A percentile compares a stretch with the other conserved stretches of the same genome.
phyloP scores from a whole-genome alignment of 805 yeast genomes.

The Jamesozyma gamospora region DNA sequence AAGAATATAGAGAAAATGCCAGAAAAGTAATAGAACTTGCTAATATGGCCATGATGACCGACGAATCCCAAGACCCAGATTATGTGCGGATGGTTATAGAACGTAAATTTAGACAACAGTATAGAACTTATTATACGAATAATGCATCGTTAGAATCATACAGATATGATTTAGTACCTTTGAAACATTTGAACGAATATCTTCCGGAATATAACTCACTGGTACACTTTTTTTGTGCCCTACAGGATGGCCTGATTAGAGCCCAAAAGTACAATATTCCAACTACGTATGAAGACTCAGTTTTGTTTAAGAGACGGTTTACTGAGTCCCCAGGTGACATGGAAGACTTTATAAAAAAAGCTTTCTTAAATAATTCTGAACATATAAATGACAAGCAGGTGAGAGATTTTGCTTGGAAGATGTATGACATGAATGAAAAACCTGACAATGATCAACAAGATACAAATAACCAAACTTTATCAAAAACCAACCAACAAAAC shows the following conservation, averaged over 20 bases:
- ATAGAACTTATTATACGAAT: neutral
- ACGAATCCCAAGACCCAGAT: neutral
- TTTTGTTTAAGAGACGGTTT: no score
- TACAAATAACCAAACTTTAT: no score
- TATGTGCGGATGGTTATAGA: neutral
- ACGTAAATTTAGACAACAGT: neutral
- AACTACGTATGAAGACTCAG: neutral
- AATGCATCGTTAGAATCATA: neutral
- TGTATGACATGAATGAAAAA: no score
- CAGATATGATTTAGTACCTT: neutral
- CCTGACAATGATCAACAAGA: no score
- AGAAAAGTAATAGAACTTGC: neutral
- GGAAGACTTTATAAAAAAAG: no score
- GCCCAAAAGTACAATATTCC: neutral
- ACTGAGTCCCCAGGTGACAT: no score
- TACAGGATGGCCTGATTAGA: neutral
- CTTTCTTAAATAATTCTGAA: no score
- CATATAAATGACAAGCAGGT: no score
- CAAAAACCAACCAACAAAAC: no score
- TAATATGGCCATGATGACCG: neutral
- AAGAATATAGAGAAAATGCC: neutral
- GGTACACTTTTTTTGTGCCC: neutral
- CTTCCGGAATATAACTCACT: neutral
- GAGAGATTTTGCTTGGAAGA: no score
- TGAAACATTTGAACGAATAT: neutral